Conservation (phyloP, 2,329 filamentous ascomycete species). For the Fusarium heterosporum region DNA sequence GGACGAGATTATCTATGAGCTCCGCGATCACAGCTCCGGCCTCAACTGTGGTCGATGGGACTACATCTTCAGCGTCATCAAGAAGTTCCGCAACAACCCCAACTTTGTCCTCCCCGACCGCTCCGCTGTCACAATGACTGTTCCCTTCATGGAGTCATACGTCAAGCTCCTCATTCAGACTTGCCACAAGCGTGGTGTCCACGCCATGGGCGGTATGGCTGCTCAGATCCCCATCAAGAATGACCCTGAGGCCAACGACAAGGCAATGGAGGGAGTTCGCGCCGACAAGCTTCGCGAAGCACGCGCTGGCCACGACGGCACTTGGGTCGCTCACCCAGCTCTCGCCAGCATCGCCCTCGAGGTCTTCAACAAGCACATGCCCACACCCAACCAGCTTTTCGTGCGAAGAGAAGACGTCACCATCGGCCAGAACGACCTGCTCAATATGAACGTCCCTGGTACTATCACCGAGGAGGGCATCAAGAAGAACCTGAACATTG, state of each 20-base stretch:
- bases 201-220: conserved; percentile 99
- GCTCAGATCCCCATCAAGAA: conserved; percentile 99
- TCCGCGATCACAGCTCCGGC: conserved; percentile 94
- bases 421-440: conserved; percentile 87
- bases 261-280: conserved; percentile 91
- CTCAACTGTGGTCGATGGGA: conserved; percentile 99
- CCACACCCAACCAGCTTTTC: conserved; percentile 96
- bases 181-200: conserved; percentile 95
- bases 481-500: conserved; percentile 97
- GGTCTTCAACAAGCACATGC: conserved; percentile 98
- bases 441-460: conserved; percentile 98
- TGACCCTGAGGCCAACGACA: conserved; percentile 89
- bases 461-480: conserved; percentile 94
- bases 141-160: conserved; percentile 98
- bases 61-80: conserved; percentile 99
- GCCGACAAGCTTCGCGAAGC: conserved; percentile 97
- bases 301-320: conserved; percentile 92
- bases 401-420: conserved; percentile 88
- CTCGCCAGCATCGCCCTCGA: conserved; percentile 89
- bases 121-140: conserved; percentile 93
- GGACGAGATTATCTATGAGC: conserved; percentile 99
- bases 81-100: conserved; percentile 97
- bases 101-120: conserved; percentile 95
- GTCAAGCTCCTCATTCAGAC: conserved; percentile 97
- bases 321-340: conserved; percentile 97